Percentiles rank a stretch among this genome's conserved stretches.
These are phyloP conservation scores for Polytrichum formosum DNA, from an alignment of 225 moss, liverwort and hornwort species.

Conservation along the genomic window DNA sequence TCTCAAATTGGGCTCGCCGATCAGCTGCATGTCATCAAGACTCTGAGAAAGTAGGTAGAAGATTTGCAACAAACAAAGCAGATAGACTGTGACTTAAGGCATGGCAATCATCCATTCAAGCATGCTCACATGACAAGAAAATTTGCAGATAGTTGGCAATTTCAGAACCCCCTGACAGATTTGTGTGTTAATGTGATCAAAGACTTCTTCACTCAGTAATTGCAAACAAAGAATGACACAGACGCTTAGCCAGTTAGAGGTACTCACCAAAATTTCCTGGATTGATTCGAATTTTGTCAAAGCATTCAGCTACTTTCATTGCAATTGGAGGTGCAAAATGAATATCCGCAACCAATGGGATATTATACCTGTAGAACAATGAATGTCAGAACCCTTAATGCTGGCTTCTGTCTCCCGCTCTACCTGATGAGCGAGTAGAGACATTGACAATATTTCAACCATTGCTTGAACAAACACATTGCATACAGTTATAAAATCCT, in stretches of 20 bases:
- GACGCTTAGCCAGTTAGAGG: not conserved
- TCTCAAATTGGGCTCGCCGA: constrained; percentile 92
- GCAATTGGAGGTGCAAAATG: constrained; percentile 93
- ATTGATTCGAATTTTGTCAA: constrained; percentile 97
- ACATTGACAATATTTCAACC: too few species aligned
- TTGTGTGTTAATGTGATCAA: too few species aligned
- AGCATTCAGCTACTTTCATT: constrained; percentile 90
- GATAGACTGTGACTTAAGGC: too few species aligned
- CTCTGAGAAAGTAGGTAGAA: not conserved
- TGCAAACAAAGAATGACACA: too few species aligned
- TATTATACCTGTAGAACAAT: constrained; percentile 55
- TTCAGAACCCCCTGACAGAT: too few species aligned
- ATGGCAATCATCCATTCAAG: not conserved
- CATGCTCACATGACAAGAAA: not conserved
- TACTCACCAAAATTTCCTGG: constrained; percentile 97
- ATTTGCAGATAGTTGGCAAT: too few species aligned
- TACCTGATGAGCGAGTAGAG: too few species aligned
- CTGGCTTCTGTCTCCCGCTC: not conserved
- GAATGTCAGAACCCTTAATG: not conserved
- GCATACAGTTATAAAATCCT: too few species aligned
- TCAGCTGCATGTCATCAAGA: constrained; percentile 56
- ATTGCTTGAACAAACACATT: too few species aligned
- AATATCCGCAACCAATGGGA: constrained; percentile 92
- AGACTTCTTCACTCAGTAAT: too few species aligned
- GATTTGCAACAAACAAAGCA: too few species aligned